Percentiles rank a stretch among this genome's conserved stretches.
Conservation (phyloP, 345 rosid species). For the Syzygium jambos region DNA sequence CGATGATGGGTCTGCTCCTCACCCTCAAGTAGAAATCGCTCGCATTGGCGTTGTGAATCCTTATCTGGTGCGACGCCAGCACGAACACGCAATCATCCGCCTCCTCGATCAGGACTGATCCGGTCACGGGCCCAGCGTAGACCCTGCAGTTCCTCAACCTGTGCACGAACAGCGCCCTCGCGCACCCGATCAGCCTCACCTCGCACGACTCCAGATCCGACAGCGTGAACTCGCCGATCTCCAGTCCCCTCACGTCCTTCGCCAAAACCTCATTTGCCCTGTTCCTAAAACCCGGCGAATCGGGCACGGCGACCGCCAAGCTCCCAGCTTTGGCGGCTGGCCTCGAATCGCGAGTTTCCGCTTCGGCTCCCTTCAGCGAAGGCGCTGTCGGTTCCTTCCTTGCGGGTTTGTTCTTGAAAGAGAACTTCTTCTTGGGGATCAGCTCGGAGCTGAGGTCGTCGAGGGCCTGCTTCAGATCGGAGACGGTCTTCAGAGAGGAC, state of each 20-base stretch:
- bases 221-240: constrained; percentile 58
- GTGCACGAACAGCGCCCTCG: constrained; percentile 52
- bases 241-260: constrained; percentile 39
- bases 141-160: constrained; percentile 44
- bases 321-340: not conserved
- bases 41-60: constrained; percentile 54
- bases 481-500: constrained; percentile 53
- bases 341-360: not conserved
- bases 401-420: constrained; percentile 52
- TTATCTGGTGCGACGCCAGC: constrained; percentile 80
- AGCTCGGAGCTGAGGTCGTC: constrained; percentile 37
- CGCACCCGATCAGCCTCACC: constrained; percentile 44
- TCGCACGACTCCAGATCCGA: constrained; percentile 66
- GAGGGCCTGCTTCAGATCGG: constrained; percentile 58
- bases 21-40: constrained; percentile 75
- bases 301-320: constrained; percentile 9
- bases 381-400: constrained; percentile 4
- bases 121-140: constrained; percentile 59
- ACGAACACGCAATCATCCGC: constrained; percentile 55
- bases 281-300: constrained; percentile 63
- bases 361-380: constrained; percentile 12
- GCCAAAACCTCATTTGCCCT: constrained; percentile 28
- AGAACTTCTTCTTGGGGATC: constrained; percentile 64
- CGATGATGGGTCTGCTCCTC: constrained; percentile 84
- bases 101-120: constrained; percentile 75